Evolutionary conservation across 768 basidiomycete genomes (phyloP), one percentile per base, ranked within the genome.

Genomic region (Phylloporus sp.): DNA sequence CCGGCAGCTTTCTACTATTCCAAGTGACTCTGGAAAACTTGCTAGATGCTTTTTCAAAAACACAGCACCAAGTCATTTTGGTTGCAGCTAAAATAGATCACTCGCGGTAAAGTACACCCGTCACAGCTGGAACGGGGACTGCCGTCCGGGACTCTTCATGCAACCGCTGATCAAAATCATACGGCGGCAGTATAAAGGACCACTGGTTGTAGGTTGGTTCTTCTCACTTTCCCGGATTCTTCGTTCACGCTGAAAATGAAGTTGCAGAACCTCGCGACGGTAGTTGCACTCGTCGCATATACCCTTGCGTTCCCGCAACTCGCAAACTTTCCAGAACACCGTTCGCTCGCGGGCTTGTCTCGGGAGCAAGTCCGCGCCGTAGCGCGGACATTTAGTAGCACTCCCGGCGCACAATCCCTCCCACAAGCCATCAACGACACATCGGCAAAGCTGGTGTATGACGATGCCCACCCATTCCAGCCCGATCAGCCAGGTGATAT

Each of bases 341-440:
- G 53, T 41, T 62, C 60, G 1, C 54, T 60, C n/a, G 49, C 43
- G 0, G 60, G 60, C 7, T 26, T 60, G 23, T 56, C 60, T 31
- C 26, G 21, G 3, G 27, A 53, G n/a, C 44, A 60, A 17, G 33
- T 62, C 11, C 48, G 38, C 6, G 50, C 38, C 11, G 50, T 60
- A 22, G 48, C 34, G 1, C 48, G 31, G 26, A 42, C 41, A 0
- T 61, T 62, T 34, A 17, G 33, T 15, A 54, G 37, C n/a, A 61
- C 54, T 0, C 60, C 60, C 5, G 57, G 60, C 17, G 41, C 60
- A 42, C 60, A 60, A 22, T 55, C 54, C 27, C 41, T 57, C 18
- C 60, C 60, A 2, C 54, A 48, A 34, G 21, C 60, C 11, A 42
- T 61, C 42, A 60, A 57, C 2, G 55, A 61, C 18, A 61, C 60